Conservation (phyloP, 2,329 filamentous ascomycete species). For the Fusarium aywerte region DNA sequence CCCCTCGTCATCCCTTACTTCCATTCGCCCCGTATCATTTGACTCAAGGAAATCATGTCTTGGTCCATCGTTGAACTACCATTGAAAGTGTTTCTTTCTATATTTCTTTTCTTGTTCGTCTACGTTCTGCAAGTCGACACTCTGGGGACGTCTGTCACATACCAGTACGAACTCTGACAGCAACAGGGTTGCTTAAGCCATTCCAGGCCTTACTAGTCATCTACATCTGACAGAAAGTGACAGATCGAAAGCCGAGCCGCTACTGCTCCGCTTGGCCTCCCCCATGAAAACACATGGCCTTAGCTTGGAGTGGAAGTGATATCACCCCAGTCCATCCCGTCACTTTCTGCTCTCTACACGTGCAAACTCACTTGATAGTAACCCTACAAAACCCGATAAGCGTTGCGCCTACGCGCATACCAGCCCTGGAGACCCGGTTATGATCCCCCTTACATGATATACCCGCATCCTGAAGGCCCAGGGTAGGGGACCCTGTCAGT, state of each 20-base stretch:
- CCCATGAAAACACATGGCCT: slow-evolving; percentile 19
- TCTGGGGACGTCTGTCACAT: slow-evolving; percentile 23
- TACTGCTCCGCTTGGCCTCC: background rate
- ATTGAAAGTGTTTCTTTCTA: slow-evolving; percentile 7
- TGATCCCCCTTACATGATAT: slow-evolving; percentile 27
- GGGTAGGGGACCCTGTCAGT: background rate
- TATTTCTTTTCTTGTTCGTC: slow-evolving; percentile 17
- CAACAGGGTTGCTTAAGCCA: background rate
- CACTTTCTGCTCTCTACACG: slow-evolving; percentile 7
- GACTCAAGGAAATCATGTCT: slow-evolving; percentile 36
- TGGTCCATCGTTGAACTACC: slow-evolving; percentile 9
- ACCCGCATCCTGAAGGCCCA: background rate
- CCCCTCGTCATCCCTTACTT: slow-evolving; percentile 24
- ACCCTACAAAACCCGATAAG: slow-evolving; percentile 34
- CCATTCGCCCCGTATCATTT: slow-evolving; percentile 18
- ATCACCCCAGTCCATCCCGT: slow-evolving; percentile 14
- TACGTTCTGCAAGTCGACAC: background rate
- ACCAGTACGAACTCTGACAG: slow-evolving; percentile 1
- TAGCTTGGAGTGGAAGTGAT: slow-evolving; percentile 20
- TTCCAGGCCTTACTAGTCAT: background rate
- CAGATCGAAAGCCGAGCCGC: background rate
- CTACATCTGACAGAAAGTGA: slow-evolving; percentile 5
- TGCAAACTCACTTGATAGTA: background rate
- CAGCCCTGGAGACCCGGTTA: background rate
- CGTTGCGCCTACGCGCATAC: slow-evolving; percentile 1